Base-by-base conservation (phyloP, 495 filamentous ascomycete genomes). In the Schizothecium vesticola region DNA sequence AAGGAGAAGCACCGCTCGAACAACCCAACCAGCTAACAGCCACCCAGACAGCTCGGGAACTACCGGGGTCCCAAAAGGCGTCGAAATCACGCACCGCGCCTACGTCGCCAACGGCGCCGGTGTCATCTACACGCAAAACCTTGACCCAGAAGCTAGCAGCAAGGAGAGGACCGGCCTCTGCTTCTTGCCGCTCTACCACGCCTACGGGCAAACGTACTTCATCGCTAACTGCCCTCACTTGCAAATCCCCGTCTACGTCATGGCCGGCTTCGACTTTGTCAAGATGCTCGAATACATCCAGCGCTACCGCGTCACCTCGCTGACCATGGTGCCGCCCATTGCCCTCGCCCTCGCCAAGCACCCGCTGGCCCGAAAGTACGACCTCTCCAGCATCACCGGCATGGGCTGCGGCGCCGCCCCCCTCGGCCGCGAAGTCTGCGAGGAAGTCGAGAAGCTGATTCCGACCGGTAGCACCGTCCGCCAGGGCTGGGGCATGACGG, bases 401-500 rank as follows among this genome's bases (percentile, higher is more conserved):
- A 70, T 92, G 9, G 81, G 79, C 0, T 83, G 80, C 70, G 91
- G 91, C 24, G 88, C 88, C 1, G 89, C 89, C 10, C 89, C 89
- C 4, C 77, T 92, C 7, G 85, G 85, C 0, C 71, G 79, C n/a
- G 90, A 92, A 73, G 77, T 89, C n/a, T 82, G 80, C 71, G 79
- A 80, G 0, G 86, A 89, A 63, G 82, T 87, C 43, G 80, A 87
- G 73, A 83, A 80, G 67, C 69, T 89, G 23, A 88, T 89, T 82
- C 83, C 84, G 4, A 77, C 79, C 12, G 83, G 85, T 24, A 77
- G 80, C 22, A 67, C 70, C 13, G 74, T 94, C 9, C 90, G 87
- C 63, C 92, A 96, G 73, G 92, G 91, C 0, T 96, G 91, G 89
- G 92, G 92, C 7, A 91, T 94, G 88, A 94, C 91, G 0, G 91